Base-by-base conservation (phyloP, 169 alveolate genomes). In the Ichthyophthirius multifiliis region DNA sequence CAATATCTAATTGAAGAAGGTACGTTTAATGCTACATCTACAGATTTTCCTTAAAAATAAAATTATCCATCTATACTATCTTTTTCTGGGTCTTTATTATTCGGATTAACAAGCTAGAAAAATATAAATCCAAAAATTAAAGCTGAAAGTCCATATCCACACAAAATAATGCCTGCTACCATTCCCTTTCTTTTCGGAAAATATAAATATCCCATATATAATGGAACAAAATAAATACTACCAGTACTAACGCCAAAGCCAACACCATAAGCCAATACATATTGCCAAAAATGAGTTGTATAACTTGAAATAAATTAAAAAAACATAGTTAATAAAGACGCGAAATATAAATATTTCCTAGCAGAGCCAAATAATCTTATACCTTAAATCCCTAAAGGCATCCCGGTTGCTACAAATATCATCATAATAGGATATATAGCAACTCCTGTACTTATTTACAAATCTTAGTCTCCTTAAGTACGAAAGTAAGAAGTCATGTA, bases 331-430 rank as follows among this genome's bases (percentile, higher is more conserved):
- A 55, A 10, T 4, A 55, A 27, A 3, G 71, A 55, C 4, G 71
- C 71, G 6, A 27, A 5, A 34, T 27, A 27, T 10, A 27, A 6
- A 7, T 55, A 55, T 3, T 55, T 27, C 31, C 71, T 55, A 18
- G 71, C 71, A 15, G 71, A 55, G 10, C 71, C 71, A 27, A 55
- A 55, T 0, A 23, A 1, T 55, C 31, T 27, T 4, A 55, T 1
- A 20, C 43, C 71, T 27, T 55, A 27, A 20, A 55, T 55, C 7
- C 71, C 71, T n/a, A 55, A 55, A 0, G 71, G 71, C 71, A 55
- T 55, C 7, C 71, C 71, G 7, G 71, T 20, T 55, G 71, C 71
- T 20, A 55, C 71, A 6, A 39, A 55, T 55, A 55, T 27, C 71
- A 55, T 55, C 71, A 55, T 55, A 20, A 55, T 39, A 0, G 71